Conservation (phyloP, 2,329 filamentous ascomycete species). For the Teratosphaeria zuluensis region DNA sequence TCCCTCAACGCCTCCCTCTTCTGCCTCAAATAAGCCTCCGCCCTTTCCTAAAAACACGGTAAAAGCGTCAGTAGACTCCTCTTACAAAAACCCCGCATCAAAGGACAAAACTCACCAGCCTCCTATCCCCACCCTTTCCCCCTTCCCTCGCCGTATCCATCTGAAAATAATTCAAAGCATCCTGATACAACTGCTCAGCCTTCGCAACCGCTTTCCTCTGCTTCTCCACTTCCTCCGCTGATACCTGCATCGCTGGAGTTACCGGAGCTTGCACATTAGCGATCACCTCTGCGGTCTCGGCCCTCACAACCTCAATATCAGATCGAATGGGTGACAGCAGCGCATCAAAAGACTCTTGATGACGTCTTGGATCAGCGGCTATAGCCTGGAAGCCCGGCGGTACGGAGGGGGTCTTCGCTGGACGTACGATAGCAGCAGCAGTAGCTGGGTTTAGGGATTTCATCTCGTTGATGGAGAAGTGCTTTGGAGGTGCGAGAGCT, state of each 20-base stretch:
- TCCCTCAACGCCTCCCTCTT: neutral
- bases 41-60: neutral
- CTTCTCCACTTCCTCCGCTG: neutral
- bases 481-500: neutral
- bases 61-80: neutral
- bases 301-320: neutral
- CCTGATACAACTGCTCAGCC: neutral
- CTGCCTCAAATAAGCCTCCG: neutral
- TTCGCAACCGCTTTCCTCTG: neutral
- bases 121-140: neutral
- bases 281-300: too few species aligned
- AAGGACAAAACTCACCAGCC: neutral
- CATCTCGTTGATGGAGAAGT: neutral
- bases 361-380: neutral
- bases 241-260: neutral
- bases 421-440: neutral
- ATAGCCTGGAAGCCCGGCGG: neutral
- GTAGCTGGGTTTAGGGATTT: neutral
- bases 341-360: neutral
- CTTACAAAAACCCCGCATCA: neutral
- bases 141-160: neutral
- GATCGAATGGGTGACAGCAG: neutral
- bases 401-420: neutral
- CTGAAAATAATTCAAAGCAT: neutral
- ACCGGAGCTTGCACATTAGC: neutral